Percentiles rank a stretch among this genome's conserved stretches.
Conservation (phyloP, 1,284 basidiomycete genomes). For the Sphaerobolus stellatus region DNA sequence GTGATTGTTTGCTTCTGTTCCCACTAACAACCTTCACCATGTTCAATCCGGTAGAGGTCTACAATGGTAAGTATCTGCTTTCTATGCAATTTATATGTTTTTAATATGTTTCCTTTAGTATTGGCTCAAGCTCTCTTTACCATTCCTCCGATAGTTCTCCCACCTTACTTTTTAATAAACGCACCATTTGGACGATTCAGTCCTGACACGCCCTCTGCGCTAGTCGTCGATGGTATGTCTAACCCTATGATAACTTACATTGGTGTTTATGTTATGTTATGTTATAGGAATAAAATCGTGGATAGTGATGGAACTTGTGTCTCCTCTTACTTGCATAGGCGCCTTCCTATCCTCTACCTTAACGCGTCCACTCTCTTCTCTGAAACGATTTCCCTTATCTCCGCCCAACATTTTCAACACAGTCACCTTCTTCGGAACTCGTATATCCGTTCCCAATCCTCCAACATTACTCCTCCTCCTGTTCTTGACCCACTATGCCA, state of each 20-base stretch:
- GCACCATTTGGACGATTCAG: constrained; percentile 81
- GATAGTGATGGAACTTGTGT: constrained; percentile 85
- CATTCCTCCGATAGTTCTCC: constrained; percentile 28
- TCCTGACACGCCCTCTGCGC: constrained; percentile 42
- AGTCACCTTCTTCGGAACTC: constrained; percentile 10
- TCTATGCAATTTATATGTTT: neutral
- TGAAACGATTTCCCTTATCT: constrained; percentile 15
- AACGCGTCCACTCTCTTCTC: constrained; percentile 25
- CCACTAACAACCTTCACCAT: no score
- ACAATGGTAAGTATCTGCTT: constrained; percentile 3
- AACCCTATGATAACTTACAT: neutral
- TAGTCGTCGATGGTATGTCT: constrained; percentile 54
- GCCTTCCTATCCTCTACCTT: constrained; percentile 51
- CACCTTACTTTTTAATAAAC: constrained; percentile 46
- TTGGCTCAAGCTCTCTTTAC: constrained; percentile 30
- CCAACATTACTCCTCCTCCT: constrained; percentile 57
- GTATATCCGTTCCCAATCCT: constrained; percentile 34
- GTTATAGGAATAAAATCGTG: constrained; percentile 56
- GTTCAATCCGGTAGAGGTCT: constrained; percentile 2
- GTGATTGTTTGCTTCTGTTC: no score
- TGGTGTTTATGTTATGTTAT: neutral
- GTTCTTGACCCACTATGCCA: constrained; percentile 79
- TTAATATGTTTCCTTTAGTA: neutral
- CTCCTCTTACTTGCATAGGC: constrained; percentile 61
- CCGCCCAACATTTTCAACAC: constrained; percentile 22